These are phyloP conservation scores for Hippophae rhamnoides DNA, from an alignment of 306 rosid species.

Conservation along the genomic window DNA sequence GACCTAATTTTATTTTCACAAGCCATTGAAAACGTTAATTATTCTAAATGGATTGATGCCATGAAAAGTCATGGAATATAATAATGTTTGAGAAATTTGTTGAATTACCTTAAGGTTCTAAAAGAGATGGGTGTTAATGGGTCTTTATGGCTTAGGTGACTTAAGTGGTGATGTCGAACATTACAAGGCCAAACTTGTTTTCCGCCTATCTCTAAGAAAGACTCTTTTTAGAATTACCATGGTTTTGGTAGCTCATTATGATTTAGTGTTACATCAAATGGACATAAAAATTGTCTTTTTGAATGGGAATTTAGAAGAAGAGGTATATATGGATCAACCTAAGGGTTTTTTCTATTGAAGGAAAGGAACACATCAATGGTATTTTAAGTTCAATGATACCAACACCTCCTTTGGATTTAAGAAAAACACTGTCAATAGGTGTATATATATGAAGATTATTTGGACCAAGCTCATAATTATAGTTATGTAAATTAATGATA, in stretches of 20 bases:
- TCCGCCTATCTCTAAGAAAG: background rate
- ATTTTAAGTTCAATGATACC: too few relatives aligned
- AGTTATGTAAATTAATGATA: background rate
- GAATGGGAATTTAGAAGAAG: background rate
- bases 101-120: too few relatives aligned
- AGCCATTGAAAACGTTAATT: too few relatives aligned
- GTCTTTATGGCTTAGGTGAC: too few relatives aligned
- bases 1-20: background rate
- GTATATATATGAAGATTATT: background rate
- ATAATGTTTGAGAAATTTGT: too few relatives aligned
- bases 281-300: background rate
- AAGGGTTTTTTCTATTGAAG: too few relatives aligned
- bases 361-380: background rate
- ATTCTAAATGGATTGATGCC: background rate
- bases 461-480: background rate
- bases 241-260: background rate
- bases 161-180: too few relatives aligned
- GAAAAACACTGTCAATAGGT: background rate
- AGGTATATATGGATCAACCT: background rate
- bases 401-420: background rate
- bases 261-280: background rate
- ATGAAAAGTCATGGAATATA: background rate
- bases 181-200: too few relatives aligned
- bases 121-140: too few relatives aligned
- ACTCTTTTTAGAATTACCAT: background rate